Evolutionary conservation across 805 yeast species (phyloP).

Genomic region (Starmera caribaea): DNA sequence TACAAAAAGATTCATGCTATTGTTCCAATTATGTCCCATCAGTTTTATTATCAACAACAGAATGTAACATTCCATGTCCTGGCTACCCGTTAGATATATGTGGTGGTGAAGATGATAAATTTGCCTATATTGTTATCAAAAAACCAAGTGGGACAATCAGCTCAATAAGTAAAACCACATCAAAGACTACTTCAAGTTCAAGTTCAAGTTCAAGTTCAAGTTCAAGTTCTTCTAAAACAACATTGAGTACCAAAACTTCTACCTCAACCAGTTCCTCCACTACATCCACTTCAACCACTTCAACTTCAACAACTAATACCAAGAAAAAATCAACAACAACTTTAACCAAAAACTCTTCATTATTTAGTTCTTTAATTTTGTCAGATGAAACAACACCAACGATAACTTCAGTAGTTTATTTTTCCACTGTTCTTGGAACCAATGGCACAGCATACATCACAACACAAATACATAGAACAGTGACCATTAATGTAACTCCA

Average conservation of each 20-base stretch:
- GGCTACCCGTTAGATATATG: constrained; percentile 30
- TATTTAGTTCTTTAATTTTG: background rate
- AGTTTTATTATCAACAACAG: constrained; percentile 15
- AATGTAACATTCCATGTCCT: constrained; percentile 29
- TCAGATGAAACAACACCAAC: background rate
- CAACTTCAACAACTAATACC: constrained; percentile 2
- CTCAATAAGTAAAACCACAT: constrained; percentile 8
- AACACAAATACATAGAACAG: constrained; percentile 3
- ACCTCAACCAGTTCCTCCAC: constrained; percentile 4
- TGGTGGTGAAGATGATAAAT: constrained; percentile 28
- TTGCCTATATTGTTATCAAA: constrained; percentile 28
- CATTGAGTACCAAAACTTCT: constrained; percentile 5
- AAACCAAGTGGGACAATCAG: constrained; percentile 2
- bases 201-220: constrained; percentile 15
- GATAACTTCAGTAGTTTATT: constrained; percentile 2
- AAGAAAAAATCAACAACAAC: background rate
- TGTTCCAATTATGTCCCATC: constrained; percentile 31
- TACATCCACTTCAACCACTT: constrained; percentile 3
- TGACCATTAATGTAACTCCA: constrained; percentile 3
- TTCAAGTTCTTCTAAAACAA: constrained; percentile 3
- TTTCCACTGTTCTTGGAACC: constrained; percentile 3
- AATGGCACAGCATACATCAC: constrained; percentile 6
- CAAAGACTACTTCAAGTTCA: constrained; percentile 17
- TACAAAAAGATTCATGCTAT: constrained; percentile 30
- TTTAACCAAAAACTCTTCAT: background rate